Base-by-base conservation (phyloP, 2,329 filamentous ascomycete species). In the Penicillium freii region DNA sequence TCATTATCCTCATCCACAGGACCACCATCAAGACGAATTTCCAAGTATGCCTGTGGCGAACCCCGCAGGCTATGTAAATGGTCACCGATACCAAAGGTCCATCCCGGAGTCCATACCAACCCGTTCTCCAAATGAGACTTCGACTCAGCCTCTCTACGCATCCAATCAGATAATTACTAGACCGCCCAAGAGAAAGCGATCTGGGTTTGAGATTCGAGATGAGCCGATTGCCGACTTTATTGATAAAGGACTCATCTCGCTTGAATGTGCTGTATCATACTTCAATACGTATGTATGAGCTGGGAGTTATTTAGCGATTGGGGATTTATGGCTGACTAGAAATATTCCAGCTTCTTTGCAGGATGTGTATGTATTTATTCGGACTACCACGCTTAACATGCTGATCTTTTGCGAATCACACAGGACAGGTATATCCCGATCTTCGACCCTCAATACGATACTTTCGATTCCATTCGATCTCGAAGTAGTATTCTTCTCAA, bases 401-500 rank as follows among this genome's bases (percentile, higher is more conserved):
- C 51, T 53, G 6, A 53, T 21, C 5, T 31, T 39, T 6, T 5
- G 9, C 3, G 2, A 29, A 47, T 17, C 2, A 27, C 9, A 23
- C 23, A 78, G 75, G 76, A 82, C 64, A 77, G 77, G 58, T 77
- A 80, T 46, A 79, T 82, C 4, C 80, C 80, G 0, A 74, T 82
- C 2, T 82, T 82, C 47, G 79, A 79, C 51, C 72, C 76, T 17
- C 60, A 62, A 15, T 67, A 73, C 36, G 81, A 84, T 58, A 78
- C 76, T 0, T 75, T 82, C 48, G 65, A 74, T 0, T 79, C 77
- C 0, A 73, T 84, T 2, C 71, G 77, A 17, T 65, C 69, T 9
- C 73, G 81, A 13, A 83, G 80, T 53, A 74, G 75, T 3, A 76
- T 84, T 17, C 70, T 84, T 0, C 78, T 84, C 47, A 80, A 82